Evolutionary conservation across 257 asterid genomes (phyloP), one percentile per base, ranked within the genome.

Genomic region (Nicotiana knightiana): DNA sequence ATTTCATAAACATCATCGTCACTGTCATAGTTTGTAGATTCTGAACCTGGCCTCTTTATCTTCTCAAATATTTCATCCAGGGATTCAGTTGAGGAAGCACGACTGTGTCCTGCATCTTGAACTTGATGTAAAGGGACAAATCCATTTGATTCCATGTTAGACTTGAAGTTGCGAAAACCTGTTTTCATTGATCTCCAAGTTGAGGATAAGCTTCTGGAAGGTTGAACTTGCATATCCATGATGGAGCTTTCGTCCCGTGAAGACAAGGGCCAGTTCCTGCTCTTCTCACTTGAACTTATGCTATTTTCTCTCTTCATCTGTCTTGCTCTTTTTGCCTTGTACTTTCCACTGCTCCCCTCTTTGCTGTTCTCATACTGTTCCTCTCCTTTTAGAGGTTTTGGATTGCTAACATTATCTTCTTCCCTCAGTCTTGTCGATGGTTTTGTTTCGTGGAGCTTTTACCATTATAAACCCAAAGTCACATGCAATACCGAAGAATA

Each of bases 101-200:
- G 88, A 1, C 82, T 75, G 78, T 80, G 88, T 8, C 80, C 82
- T 17, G 62, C 17, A 71, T 89, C 93, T 62, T 83, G 89, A 82
- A 32, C 82, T 55, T 89, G 92, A n/a, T 85, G 62, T 6, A 92
- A 32, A 33, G 92, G 91, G 24, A 91, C 85, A 83, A 92, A 92
- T 81, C 58, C 90, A 79, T 86, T 91, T 0, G 91, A 81, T 18
- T 92, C 94, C 3, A 93, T 81, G 24, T 85, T 90, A 28, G 88
- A 86, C 89, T 92, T 91, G 87, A 92, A 84, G 62, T 84, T 90
- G 57, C 76, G 84, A 5, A 94, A 87, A 37, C 96, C 88, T 3
- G 48, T 79, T 89, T 89, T 93, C 92, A 94, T 76, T 15, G 91
- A 87, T 58, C 89, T 87, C 97, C 98, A 92, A 6, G 93, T 88